These are phyloP conservation scores for Camelina laxa DNA, from an alignment of 345 rosid species.

Conservation along the genomic window DNA sequence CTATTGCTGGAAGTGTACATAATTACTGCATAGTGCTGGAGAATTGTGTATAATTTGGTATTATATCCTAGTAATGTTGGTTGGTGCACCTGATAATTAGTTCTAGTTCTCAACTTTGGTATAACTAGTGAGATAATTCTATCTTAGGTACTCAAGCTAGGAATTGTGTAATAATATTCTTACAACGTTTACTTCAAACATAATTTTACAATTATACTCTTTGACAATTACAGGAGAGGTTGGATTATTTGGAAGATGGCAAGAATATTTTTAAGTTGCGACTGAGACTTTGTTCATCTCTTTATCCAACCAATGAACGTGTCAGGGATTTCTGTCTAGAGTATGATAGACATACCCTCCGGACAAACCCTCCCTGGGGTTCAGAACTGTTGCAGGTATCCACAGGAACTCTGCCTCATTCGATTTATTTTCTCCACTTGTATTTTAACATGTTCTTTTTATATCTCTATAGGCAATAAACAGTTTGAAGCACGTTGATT, in stretches of 20 bases:
- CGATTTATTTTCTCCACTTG: constrained; percentile 6
- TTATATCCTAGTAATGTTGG: constrained; percentile 20
- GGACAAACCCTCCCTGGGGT: constrained; percentile 98
- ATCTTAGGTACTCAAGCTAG: constrained; percentile 21
- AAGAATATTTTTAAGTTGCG: constrained; percentile 85
- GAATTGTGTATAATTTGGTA: constrained; percentile 18
- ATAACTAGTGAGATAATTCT: constrained; percentile 12
- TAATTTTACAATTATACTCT: constrained; percentile 2
- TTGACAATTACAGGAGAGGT: constrained; percentile 71
- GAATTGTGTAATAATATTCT: constrained; percentile 5
- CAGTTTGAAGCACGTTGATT: constrained; percentile 96
- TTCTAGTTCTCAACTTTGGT: constrained; percentile 18
- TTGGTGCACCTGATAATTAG: constrained; percentile 21
- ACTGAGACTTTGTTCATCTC: constrained; percentile 87
- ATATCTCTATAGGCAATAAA: constrained; percentile 78
- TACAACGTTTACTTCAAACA: constrained; percentile 26
- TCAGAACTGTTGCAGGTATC: constrained; percentile 98
- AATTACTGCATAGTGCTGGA: not conserved
- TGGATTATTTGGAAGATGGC: constrained; percentile 98
- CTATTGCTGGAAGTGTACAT: constrained; percentile 7
- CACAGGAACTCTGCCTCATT: constrained; percentile 27
- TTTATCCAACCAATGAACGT: constrained; percentile 92
- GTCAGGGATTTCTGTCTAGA: constrained; percentile 97
- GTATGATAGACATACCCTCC: constrained; percentile 95
- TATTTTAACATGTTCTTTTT: constrained; percentile 22